These are phyloP conservation scores for Hyaloscypha finlandica DNA, from an alignment of 495 filamentous ascomycete species.

Conservation along the genomic window DNA sequence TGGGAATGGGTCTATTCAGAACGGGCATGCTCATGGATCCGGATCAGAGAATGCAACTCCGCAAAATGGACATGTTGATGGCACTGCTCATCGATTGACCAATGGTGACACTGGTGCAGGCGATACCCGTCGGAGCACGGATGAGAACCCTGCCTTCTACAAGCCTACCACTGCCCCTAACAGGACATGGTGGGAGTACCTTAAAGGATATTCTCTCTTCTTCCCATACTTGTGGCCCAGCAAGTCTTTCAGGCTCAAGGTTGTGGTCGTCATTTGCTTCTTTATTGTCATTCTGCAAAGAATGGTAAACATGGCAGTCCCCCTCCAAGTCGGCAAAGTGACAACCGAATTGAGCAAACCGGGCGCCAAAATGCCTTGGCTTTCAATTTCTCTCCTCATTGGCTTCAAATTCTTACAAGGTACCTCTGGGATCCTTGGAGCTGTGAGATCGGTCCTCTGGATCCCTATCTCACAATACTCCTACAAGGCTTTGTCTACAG, in stretches of 20 bases:
- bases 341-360: constrained; percentile 58
- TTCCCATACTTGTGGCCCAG: constrained; percentile 94
- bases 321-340: constrained; percentile 72
- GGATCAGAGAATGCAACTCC: constrained; percentile 23
- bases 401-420: constrained; percentile 85
- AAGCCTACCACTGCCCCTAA: constrained; percentile 47
- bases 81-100: too few species aligned
- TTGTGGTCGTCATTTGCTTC: constrained; percentile 79
- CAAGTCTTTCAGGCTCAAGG: constrained; percentile 69
- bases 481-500: constrained; percentile 89
- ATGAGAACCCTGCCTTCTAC: constrained; percentile 50
- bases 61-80: constrained; percentile 16
- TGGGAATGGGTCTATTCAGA: constrained; percentile 24
- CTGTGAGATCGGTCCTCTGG: constrained; percentile 81
- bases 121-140: constrained; percentile 32
- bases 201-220: constrained; percentile 83
- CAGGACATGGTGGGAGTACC: constrained; percentile 79
- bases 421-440: constrained; percentile 80
- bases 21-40: constrained; percentile 6
- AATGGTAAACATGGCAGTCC: constrained; percentile 78
- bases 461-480: constrained; percentile 96
- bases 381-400: constrained; percentile 75
- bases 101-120: neutral
- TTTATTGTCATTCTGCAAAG: constrained; percentile 74
- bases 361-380: constrained; percentile 60